Conservation (phyloP, 106 monocot species). For the Amphibolis antarctica region DNA sequence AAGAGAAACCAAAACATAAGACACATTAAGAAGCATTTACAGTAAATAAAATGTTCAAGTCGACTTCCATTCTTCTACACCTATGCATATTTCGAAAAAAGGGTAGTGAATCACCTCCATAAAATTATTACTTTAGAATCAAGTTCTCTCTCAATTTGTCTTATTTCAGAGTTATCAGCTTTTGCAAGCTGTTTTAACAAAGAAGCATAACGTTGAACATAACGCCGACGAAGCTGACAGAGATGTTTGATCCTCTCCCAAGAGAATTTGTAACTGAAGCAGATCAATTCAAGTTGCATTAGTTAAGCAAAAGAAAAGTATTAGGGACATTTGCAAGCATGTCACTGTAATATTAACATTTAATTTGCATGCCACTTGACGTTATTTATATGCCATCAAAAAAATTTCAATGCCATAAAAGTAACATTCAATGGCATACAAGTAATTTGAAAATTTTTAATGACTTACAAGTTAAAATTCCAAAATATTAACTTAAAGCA, state of each 20-base stretch:
- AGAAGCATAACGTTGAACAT: constrained; percentile 75
- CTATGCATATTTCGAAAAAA: background rate
- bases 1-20: background rate
- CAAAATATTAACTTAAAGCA: too few relatives aligned
- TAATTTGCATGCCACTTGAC: too few relatives aligned
- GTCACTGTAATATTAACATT: background rate
- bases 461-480: too few relatives aligned
- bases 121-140: constrained; percentile 84
- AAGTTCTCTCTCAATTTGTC: constrained; percentile 82
- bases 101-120: constrained; percentile 54
- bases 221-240: constrained; percentile 81
- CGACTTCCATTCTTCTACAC: too few relatives aligned
- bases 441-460: too few relatives aligned
- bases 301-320: background rate
- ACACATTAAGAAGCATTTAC: background rate
- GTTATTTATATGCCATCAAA: too few relatives aligned
- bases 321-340: background rate
- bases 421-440: too few relatives aligned
- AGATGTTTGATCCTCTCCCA: constrained; percentile 95
- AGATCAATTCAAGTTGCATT: constrained; percentile 1
- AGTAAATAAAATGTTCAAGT: background rate
- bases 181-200: constrained; percentile 38
- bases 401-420: too few relatives aligned
- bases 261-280: constrained; percentile 61
- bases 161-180: constrained; percentile 43